phyloP scores from a whole-genome alignment of 345 rosid species.

The Moricandia moricandioides region DNA sequence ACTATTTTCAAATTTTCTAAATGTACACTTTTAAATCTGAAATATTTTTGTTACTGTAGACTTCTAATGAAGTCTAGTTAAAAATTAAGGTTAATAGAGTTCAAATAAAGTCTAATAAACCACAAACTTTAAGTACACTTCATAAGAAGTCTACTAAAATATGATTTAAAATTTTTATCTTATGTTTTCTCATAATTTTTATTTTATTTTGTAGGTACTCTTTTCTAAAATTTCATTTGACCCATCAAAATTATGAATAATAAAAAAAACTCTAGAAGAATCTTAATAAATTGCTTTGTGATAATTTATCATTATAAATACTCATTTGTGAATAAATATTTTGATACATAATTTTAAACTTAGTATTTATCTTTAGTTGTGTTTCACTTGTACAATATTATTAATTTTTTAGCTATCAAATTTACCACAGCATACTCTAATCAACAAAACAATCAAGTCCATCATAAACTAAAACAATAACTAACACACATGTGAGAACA shows the following conservation, averaged over 20 bases:
- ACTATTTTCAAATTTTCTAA: no score
- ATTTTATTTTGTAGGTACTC: not conserved
- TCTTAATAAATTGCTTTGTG: not conserved
- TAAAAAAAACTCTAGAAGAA: not conserved
- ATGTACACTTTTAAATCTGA: no score
- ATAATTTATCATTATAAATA: no score
- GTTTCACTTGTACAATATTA: not conserved
- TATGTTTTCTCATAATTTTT: not conserved
- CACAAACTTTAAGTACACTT: no score
- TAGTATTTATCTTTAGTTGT: not conserved
- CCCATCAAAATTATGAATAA: not conserved
- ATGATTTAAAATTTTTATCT: not conserved
- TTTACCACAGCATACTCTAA: no score
- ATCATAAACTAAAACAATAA: no score
- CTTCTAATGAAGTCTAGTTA: no score
- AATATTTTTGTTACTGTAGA: no score
- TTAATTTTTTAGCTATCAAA: not conserved
- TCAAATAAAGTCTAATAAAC: not conserved
- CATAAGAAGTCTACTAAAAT: not conserved
- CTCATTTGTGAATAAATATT: no score
- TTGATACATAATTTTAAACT: not conserved
- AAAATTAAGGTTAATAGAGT: not conserved
- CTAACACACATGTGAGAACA: no score
- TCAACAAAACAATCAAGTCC: no score
- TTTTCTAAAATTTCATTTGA: not conserved